phyloP scores from a whole-genome alignment of 1,284 basidiomycete genomes.

The Trametes hirsuta region DNA sequence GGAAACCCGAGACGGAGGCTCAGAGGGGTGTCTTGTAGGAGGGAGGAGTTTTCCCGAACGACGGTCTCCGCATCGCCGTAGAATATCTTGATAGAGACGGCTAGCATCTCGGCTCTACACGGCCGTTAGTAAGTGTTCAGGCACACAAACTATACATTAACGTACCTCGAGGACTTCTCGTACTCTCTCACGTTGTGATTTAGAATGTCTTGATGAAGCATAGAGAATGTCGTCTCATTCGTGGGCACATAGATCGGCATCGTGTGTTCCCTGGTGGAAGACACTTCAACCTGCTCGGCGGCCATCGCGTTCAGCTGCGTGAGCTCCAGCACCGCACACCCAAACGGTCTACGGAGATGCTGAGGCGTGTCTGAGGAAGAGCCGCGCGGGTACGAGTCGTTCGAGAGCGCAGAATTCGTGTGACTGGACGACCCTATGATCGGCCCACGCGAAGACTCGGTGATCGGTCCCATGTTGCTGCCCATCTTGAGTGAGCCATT shows the following conservation, averaged over 20 bases:
- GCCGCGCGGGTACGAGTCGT: slow-evolving; percentile 20
- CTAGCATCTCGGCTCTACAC: slow-evolving; percentile 79
- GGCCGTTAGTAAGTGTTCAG: slow-evolving; percentile 6
- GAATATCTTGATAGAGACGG: slow-evolving; percentile 90
- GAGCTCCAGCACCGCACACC: slow-evolving; percentile 90
- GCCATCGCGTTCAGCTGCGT: slow-evolving; percentile 74
- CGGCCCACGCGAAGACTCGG: slow-evolving; percentile 54
- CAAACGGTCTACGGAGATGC: slow-evolving; percentile 87
- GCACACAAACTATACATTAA: slow-evolving; percentile 7
- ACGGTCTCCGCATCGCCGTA: slow-evolving; percentile 80
- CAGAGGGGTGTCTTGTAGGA: slow-evolving; percentile 83
- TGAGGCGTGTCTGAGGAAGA: slow-evolving; percentile 28
- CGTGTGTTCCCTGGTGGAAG: slow-evolving; percentile 70
- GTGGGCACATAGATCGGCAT: slow-evolving; percentile 91
- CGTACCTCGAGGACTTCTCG: slow-evolving; percentile 81
- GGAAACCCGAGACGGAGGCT: slow-evolving; percentile 95
- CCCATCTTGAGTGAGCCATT: slow-evolving; percentile 87
- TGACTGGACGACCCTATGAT: slow-evolving; percentile 40
- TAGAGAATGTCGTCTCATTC: slow-evolving; percentile 88
- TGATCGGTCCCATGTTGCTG: slow-evolving; percentile 50
- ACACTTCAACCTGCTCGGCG: slow-evolving; percentile 62
- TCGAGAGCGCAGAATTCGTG: slow-evolving; percentile 10
- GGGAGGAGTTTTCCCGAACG: slow-evolving; percentile 82
- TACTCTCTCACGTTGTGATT: slow-evolving; percentile 79
- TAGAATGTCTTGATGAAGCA: slow-evolving; percentile 95